Evolutionary conservation across 2,329 filamentous ascomycete species (phyloP), one percentile per base, ranked within the genome.

Genomic region (Trichoderma endophyticum): DNA sequence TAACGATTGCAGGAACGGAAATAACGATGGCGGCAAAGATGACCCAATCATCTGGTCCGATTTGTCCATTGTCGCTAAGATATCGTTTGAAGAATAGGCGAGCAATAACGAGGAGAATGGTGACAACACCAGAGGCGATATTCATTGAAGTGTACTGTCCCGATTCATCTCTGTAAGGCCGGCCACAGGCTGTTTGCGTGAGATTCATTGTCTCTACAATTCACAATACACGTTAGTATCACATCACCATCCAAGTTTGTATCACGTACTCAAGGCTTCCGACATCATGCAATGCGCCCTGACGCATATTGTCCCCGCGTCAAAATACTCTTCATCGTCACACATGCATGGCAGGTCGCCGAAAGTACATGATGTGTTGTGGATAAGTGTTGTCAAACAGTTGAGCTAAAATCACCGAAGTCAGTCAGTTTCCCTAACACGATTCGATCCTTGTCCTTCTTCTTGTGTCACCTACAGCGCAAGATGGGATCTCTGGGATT

Each of bases 1-100:
- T 72, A 21, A 77, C 68, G 0, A 75, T 75, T 11, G 72, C 74
- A 0, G 76, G 74, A 1, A 78, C 66, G 24, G 73, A 73, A 6
- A 75, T 64, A 24, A 77, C 14, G 34, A 77, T 72, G 21, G 76
- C 75, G 1, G 76, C 54, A 0, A 78, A 56, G 9, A 79, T 78
- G 26, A 78, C 74, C 9, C 76, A 74, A 59, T 81, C 80, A 34
- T 81, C 80, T 9, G 80, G 70, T 3, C 75, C 78, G 15, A 81
- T 79, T 1, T 76, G 79, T 79, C 9, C 75, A 61, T 4, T 77
- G 78, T 32, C 80, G 77, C 59, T 75, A 76, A 26, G 74, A 77
- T 3, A 76, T 73, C 14, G 82, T 48, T 73, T 75, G 32, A 73
- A 77, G 0, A 64, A 62, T 9, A 77, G 57, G 21, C 76, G 74